These are phyloP conservation scores for Trichoderma oligosporum DNA, from an alignment of 2,329 filamentous ascomycete species.

Conservation along the genomic window DNA sequence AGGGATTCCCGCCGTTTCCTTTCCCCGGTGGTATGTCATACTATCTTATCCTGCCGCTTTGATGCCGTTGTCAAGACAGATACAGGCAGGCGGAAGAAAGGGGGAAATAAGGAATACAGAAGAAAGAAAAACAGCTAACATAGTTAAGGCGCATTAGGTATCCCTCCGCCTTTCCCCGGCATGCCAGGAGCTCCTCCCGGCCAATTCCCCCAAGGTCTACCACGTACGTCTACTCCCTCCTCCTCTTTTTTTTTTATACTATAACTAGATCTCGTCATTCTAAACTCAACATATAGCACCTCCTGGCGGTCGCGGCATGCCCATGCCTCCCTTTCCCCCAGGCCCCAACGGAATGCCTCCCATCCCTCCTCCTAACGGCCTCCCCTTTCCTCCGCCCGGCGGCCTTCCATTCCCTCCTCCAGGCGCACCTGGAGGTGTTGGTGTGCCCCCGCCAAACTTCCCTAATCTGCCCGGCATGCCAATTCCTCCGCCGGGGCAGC, in stretches of 20 bases:
- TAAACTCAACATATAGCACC: slow-evolving; percentile 41
- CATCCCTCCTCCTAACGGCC: slow-evolving; percentile 35
- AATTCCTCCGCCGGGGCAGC: slow-evolving; percentile 33
- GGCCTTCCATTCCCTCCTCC: slow-evolving; percentile 27
- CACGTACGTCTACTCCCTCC: slow-evolving; percentile 47
- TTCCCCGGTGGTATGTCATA: slow-evolving; percentile 52
- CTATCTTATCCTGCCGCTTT: background rate
- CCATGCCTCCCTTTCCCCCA: slow-evolving; percentile 44
- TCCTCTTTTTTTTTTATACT: background rate
- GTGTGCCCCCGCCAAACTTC: slow-evolving; percentile 30
- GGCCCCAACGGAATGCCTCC: slow-evolving; percentile 34
- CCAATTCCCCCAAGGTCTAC: slow-evolving; percentile 40
- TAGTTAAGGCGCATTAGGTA: slow-evolving; percentile 34
- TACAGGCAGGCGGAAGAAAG: background rate
- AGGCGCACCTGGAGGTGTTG: slow-evolving; percentile 26
- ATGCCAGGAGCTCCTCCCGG: slow-evolving; percentile 43
- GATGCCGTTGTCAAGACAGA: no score
- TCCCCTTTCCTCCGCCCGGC: slow-evolving; percentile 43
- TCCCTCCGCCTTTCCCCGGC: slow-evolving; percentile 58
- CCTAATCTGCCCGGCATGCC: slow-evolving; percentile 37
- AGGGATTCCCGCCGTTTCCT: slow-evolving; percentile 49
- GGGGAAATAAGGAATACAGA: background rate
- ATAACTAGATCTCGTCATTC: background rate
- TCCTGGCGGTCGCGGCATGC: slow-evolving; percentile 46
- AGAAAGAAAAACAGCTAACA: background rate